phyloP scores from a whole-genome alignment of 352 stramenopile species.

The Blastocystis sp. region DNA sequence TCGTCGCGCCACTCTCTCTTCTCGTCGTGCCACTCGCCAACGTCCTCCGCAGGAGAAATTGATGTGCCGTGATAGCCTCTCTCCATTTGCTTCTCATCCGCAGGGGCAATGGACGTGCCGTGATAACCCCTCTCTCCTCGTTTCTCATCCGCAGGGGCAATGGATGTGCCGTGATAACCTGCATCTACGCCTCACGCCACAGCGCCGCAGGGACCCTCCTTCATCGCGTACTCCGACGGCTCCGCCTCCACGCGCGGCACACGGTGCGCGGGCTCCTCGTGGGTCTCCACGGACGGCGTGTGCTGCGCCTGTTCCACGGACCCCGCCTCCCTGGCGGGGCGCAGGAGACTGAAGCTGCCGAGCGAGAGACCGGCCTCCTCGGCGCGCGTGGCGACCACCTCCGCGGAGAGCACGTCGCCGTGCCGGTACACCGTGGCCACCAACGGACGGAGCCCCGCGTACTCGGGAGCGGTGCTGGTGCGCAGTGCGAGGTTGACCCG shows the following conservation, averaged over 20 bases:
- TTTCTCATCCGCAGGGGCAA: background rate
- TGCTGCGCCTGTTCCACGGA: background rate
- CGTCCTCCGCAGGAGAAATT: background rate
- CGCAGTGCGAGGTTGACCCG: background rate
- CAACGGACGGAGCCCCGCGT: background rate
- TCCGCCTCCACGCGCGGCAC: background rate
- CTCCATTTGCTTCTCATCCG: background rate
- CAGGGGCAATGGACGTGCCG: background rate
- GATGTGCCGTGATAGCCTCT: conserved; percentile 20
- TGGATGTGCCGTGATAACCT: conserved; percentile 20
- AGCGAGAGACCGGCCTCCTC: background rate
- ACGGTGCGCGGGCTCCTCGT: background rate
- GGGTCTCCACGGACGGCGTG: background rate
- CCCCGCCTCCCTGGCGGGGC: background rate
- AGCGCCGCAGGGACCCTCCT: background rate
- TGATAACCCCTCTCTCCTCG: conserved; percentile 16
- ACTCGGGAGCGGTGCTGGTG: background rate
- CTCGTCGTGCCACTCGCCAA: background rate
- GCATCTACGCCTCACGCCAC: background rate
- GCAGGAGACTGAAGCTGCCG: background rate
- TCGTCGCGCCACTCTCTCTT: background rate
- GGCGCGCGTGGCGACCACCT: background rate
- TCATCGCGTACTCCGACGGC: background rate
- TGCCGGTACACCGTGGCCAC: background rate
- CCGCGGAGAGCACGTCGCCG: background rate